These are phyloP conservation scores for Aethionema arabicum DNA, from an alignment of 345 rosid species.

Conservation along the genomic window DNA sequence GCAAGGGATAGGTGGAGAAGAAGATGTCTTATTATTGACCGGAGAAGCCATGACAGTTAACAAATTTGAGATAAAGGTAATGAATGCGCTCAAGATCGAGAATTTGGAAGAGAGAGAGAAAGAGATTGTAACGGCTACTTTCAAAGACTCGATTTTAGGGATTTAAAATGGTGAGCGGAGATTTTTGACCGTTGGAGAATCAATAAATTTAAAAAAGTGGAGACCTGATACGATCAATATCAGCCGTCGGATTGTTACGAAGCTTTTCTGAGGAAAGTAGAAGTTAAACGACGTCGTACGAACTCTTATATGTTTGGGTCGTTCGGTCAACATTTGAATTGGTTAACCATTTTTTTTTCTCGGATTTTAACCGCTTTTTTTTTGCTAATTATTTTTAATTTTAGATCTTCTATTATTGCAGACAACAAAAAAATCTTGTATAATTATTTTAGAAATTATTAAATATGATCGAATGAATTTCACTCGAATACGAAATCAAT, in stretches of 20 bases:
- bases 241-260: not conserved
- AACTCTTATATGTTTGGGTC: too few species aligned
- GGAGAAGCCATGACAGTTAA: conserved; percentile 37
- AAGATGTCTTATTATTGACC: conserved; percentile 24
- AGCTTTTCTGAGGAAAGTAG: not conserved
- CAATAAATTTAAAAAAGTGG: not conserved
- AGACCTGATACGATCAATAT: not conserved
- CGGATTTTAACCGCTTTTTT: too few species aligned
- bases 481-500: too few species aligned
- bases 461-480: too few species aligned
- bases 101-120: not conserved
- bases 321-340: too few species aligned
- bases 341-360: too few species aligned
- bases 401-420: too few species aligned
- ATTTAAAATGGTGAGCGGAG: conserved; percentile 28
- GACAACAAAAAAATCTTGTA: too few species aligned
- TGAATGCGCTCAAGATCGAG: conserved; percentile 4
- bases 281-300: too few species aligned
- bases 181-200: conserved; percentile 42
- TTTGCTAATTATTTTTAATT: too few species aligned
- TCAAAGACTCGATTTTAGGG: conserved; percentile 7
- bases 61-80: conserved; percentile 9
- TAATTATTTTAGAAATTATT: too few species aligned
- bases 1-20: conserved; percentile 34
- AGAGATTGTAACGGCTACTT: conserved; percentile 42